Base-by-base conservation (phyloP, 2,329 filamentous ascomycete genomes). In the Fusarium subglutinans region DNA sequence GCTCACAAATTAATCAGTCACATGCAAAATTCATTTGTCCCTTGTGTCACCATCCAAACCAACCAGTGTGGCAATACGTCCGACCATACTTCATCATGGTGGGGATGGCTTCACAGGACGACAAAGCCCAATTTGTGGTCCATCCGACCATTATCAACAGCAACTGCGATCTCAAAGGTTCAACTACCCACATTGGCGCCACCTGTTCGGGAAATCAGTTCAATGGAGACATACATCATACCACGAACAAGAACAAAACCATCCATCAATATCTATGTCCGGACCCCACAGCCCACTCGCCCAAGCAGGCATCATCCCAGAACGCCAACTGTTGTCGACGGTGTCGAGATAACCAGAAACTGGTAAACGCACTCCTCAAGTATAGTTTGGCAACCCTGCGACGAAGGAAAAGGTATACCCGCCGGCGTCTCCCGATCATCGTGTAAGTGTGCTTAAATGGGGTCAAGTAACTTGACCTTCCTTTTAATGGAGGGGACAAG, bases 401-500 rank as follows among this genome's bases (percentile, higher is more conserved):
- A 7, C 47, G 28, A 10, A 24, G 10, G 48, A 35, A 6, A 14
- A 35, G 0, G 28, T 24, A 5, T 0, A 24, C 5, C 22, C 4
- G 30, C 3, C 11, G 22, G 28, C 1, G 22, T 24, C 22, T 1
- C 3, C 1, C 8, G 11, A 35, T 51, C 0, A 38, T 22, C 12
- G 6, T 15, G 13, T 54, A 53, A 15, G 50, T 54, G 50, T 6
- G 18, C 33, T 54, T 38, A 28, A 38, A 26, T 26, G 0, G 6
- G 33, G 18, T 28, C 50, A 17, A 38, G 17, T 8, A 33, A 24
- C 33, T 38, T 28, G 35, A 17, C 35, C 50, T 15, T 22, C n/a
- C n/a, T n/a, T n/a, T 3, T 3, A 3, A 9, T 17, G n/a, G 18
- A 26, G 14, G n/a, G 5, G 9, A 3, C 2, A 2, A 54, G 35